Evolutionary conservation across 169 alveolate genomes (phyloP).

Genomic region (Fabrea salina): DNA sequence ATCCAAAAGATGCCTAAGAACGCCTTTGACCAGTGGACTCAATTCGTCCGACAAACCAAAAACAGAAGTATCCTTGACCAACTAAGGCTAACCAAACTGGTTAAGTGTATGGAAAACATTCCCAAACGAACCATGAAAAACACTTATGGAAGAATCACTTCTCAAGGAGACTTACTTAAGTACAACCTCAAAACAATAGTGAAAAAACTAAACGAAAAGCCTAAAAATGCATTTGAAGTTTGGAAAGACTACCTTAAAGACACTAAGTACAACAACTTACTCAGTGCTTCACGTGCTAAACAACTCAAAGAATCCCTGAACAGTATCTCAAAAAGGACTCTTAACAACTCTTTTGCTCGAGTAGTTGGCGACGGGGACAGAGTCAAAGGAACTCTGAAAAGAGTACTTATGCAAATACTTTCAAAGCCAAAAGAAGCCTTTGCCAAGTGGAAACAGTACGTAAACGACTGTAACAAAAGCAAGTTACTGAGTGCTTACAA

Average conservation of each 20-base stretch:
- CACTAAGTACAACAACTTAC: background rate
- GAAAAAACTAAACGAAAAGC: background rate
- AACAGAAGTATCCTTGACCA: background rate
- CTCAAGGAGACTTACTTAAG: slow-evolving; percentile 5
- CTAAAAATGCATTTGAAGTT: background rate
- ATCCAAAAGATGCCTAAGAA: background rate
- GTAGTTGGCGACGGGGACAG: slow-evolving; percentile 24
- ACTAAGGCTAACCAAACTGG: background rate
- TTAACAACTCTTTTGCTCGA: background rate
- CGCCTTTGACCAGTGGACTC: slow-evolving; percentile 8
- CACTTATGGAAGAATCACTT: background rate
- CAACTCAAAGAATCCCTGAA: background rate
- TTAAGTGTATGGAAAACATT: background rate
- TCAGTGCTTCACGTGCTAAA: background rate
- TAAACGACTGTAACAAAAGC: background rate
- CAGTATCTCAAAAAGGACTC: background rate
- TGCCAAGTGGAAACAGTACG: background rate
- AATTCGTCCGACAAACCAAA: background rate
- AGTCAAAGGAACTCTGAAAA: slow-evolving; percentile 21
- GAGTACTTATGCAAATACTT: background rate
- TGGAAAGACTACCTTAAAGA: slow-evolving; percentile 15
- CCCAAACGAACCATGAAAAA: background rate
- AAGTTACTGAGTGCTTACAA: background rate
- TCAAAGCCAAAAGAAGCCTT: background rate
- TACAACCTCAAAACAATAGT: slow-evolving; percentile 1